Base-by-base conservation (phyloP, 2,329 filamentous ascomycete species). In the Balansia obtecta region DNA sequence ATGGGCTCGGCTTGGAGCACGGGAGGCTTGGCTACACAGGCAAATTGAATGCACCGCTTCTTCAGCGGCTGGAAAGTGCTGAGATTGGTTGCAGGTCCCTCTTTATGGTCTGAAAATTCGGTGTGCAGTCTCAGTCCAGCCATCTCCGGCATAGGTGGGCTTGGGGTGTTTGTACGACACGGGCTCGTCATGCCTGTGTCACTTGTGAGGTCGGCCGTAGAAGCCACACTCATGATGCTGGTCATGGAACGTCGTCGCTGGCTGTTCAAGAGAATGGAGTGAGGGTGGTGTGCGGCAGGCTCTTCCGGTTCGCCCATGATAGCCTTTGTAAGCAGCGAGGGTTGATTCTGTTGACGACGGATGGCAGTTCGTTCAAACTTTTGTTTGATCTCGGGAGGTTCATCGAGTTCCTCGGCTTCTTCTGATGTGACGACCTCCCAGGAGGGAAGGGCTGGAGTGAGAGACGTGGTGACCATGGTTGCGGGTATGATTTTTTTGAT, bases 21-120 rank as follows among this genome's bases (percentile, higher is more conserved):
- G 8, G 80, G 74, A n/a, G 52, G 49, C 61, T 83, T 86, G 38
- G 77, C 77, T 37, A 79, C 83, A 64, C 91, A 97, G 34, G 88
- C 89, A 65, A 97, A 97, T 53, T 86, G 91, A 58, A 97, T 96
- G 66, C 87, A 91, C 53, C 90, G 81, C 70, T 90, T 95, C 61
- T 87, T 85, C 37, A 68, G 68, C 12, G 34, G 37, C 82, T 83
- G 48, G 83, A 41, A 41, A 53, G 46, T 52, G 48, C 55, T 54
- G 32, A 62, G 51, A 47, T 55, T 54, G 30, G 61, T 52, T 4
- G 60, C 51, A 22, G 61, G 57, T 20, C 56, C 52, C 13, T 60
- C 50, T 50, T 64, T 64, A 38, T 55, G 46, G 10, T 63, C 60
- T 16, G 53, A 41, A 20, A 55, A 52, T 48, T 65, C 61, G 52